These are phyloP conservation scores for Incumbomyces delicatus DNA, from an alignment of 2,329 filamentous ascomycete genomes.

Conservation along the genomic window DNA sequence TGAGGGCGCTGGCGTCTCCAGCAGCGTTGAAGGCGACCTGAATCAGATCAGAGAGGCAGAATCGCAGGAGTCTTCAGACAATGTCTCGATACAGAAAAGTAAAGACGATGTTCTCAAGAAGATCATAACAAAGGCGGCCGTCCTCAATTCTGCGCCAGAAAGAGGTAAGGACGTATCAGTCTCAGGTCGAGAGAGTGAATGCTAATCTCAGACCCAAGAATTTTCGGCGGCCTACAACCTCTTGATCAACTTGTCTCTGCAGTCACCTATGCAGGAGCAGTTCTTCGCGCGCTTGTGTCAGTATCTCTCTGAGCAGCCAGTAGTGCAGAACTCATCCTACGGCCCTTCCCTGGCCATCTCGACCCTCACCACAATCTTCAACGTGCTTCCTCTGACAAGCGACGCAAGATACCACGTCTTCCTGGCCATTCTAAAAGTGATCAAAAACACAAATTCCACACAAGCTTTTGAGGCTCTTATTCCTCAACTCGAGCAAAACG, in stretches of 20 bases:
- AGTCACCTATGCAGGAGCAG: slow-evolving; percentile 74
- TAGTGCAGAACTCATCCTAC: slow-evolving; percentile 76
- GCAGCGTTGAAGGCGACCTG: slow-evolving; percentile 62
- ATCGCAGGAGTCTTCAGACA: slow-evolving; percentile 42
- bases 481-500: slow-evolving; percentile 64
- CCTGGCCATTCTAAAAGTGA: slow-evolving; percentile 74
- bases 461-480: slow-evolving; percentile 74
- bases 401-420: slow-evolving; percentile 84
- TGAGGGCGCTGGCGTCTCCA: slow-evolving; percentile 46
- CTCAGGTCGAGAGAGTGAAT: no score
- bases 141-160: slow-evolving; percentile 78
- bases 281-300: slow-evolving; percentile 81
- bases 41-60: slow-evolving; percentile 44
- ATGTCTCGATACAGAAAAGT: slow-evolving; percentile 37
- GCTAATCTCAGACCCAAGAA: slow-evolving; percentile 44
- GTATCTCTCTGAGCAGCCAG: slow-evolving; percentile 70
- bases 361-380: slow-evolving; percentile 91
- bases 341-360: slow-evolving; percentile 78
- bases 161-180: slow-evolving; percentile 47
- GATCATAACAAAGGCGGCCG: slow-evolving; percentile 68
- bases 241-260: slow-evolving; percentile 82
- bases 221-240: slow-evolving; percentile 95
- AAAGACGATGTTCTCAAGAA: slow-evolving; percentile 80
- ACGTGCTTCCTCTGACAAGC: slow-evolving; percentile 68
- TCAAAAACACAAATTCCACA: slow-evolving; percentile 60